These are phyloP conservation scores for Mrakia frigida DNA, from an alignment of 768 basidiomycete genomes.

Conservation along the genomic window DNA sequence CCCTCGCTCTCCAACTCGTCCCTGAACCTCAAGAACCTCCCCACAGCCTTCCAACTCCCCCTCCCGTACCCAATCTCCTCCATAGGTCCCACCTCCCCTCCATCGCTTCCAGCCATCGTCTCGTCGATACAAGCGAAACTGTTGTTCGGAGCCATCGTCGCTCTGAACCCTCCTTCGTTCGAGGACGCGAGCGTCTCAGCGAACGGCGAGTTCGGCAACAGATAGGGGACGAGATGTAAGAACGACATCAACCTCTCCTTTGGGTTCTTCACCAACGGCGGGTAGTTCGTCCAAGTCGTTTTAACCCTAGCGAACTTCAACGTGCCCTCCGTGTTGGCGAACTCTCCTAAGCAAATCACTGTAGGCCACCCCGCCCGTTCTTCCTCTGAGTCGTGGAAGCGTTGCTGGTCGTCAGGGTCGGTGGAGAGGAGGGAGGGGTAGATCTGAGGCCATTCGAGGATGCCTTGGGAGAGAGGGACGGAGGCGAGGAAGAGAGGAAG, in stretches of 20 bases:
- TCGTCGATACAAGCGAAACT: background rate
- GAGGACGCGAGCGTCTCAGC: background rate
- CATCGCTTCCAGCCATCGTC: background rate
- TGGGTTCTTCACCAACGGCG: background rate
- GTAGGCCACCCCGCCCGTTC: background rate
- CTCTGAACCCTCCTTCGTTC: no score
- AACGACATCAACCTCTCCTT: background rate
- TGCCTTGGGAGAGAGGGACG: background rate
- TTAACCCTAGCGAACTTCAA: background rate
- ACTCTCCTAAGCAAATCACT: background rate
- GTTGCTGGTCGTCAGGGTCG: background rate
- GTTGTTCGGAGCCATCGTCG: background rate
- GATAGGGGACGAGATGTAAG: background rate
- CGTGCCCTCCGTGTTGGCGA: background rate
- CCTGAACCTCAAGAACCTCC: background rate
- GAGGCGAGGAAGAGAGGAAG: background rate
- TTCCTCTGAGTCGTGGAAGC: background rate
- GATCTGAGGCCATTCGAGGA: conserved; percentile 1
- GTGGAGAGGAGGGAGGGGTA: background rate
- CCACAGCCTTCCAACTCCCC: background rate
- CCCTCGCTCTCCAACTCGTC: background rate
- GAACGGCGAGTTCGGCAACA: background rate
- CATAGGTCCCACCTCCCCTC: background rate
- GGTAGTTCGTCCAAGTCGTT: conserved; percentile 1
- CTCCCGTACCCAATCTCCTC: background rate